phyloP scores from a whole-genome alignment of 139 green algal genomes.

The Micractinium conductrix region DNA sequence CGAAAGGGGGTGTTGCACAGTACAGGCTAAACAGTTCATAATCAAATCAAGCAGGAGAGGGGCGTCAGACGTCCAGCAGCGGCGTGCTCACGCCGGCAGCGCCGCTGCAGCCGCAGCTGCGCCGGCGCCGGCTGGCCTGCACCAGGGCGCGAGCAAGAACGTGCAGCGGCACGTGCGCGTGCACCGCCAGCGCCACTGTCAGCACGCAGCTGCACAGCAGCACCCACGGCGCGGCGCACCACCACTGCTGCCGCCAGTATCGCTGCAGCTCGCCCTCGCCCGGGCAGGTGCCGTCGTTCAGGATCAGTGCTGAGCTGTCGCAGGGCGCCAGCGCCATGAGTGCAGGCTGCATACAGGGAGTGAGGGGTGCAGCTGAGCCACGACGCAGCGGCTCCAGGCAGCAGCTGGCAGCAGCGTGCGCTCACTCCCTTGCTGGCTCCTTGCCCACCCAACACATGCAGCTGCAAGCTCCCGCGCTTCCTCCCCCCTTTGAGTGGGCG shows the following conservation, averaged over 20 bases:
- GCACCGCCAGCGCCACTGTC: not conserved
- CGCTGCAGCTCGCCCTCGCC: not conserved
- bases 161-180: not conserved
- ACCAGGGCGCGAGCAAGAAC: not conserved
- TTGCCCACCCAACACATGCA: no score
- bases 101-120: not conserved
- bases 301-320: conserved; percentile 14
- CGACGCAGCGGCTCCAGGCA: not conserved
- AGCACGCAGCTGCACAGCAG: not conserved
- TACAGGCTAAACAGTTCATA: not conserved
- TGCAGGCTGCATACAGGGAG: not conserved
- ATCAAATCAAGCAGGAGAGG: not conserved
- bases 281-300: conserved; percentile 18
- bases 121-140: not conserved
- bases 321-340: conserved; percentile 29
- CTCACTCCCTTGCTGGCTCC: no score
- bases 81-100: not conserved
- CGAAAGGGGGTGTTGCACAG: no score
- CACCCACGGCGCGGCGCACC: conserved; percentile 10
- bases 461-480: no score
- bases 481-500: no score
- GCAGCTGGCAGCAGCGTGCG: no score
- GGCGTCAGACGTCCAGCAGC: conserved; percentile 8
- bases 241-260: not conserved
- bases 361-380: not conserved